phyloP scores from a whole-genome alignment of 805 yeast species.

The Suhomyces canberraensis region DNA sequence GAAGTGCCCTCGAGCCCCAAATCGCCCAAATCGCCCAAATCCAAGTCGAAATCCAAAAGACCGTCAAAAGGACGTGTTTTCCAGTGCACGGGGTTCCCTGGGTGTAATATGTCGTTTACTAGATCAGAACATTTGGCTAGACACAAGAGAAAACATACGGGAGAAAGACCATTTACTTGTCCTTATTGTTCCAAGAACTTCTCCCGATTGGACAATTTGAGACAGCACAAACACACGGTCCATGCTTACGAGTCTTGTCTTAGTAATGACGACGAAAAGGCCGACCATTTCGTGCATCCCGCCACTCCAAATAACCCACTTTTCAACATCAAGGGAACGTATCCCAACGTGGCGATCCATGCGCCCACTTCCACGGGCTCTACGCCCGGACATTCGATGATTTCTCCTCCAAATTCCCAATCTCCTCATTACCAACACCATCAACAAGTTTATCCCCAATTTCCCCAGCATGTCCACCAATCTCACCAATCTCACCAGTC shows the following conservation, averaged over 20 bases:
- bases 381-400: slow-evolving; percentile 7
- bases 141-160: slow-evolving; percentile 90
- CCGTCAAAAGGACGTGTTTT: slow-evolving; percentile 61
- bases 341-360: not conserved
- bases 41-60: slow-evolving; percentile 24
- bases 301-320: slow-evolving; percentile 11
- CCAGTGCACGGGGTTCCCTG: slow-evolving; percentile 82
- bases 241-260: slow-evolving; percentile 40
- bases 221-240: slow-evolving; percentile 86
- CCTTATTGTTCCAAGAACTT: slow-evolving; percentile 76
- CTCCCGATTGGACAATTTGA: slow-evolving; percentile 78
- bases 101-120: slow-evolving; percentile 84
- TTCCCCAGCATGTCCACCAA: slow-evolving; percentile 9
- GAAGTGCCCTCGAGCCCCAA: not conserved
- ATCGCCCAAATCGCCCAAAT: slow-evolving; percentile 3
- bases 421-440: slow-evolving; percentile 19
- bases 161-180: slow-evolving; percentile 90
- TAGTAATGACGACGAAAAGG: slow-evolving; percentile 2
- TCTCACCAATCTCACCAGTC: slow-evolving; percentile 14
- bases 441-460: not conserved
- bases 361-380: not conserved
- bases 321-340: slow-evolving; percentile 3
- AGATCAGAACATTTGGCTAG: slow-evolving; percentile 90
- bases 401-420: slow-evolving; percentile 27
- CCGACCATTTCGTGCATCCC: slow-evolving; percentile 5